phyloP scores from a whole-genome alignment of 177 flowering plant species.

The Vitis hybrid region DNA sequence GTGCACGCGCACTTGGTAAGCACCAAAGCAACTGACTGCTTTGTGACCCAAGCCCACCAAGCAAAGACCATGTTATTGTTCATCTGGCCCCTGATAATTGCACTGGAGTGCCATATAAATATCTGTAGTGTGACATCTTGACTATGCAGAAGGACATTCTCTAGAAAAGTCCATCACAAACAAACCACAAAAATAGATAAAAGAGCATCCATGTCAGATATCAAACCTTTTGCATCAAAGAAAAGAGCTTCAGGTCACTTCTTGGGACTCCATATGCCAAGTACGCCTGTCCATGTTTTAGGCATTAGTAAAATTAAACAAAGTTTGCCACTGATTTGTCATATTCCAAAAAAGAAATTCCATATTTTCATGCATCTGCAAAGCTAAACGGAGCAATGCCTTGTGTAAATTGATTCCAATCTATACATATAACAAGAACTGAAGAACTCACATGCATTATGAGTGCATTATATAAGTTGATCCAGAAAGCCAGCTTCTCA shows the following conservation, averaged over 20 bases:
- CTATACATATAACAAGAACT: not conserved
- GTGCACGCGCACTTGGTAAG: too few relatives aligned
- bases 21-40: too few relatives aligned
- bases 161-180: too few relatives aligned
- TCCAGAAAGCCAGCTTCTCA: conserved; percentile 88
- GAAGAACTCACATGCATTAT: conserved; percentile 69
- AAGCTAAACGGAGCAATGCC: not conserved
- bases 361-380: not conserved
- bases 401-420: not conserved
- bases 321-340: too few relatives aligned
- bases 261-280: conserved; percentile 85
- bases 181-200: not conserved
- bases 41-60: too few relatives aligned
- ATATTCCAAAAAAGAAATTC: not conserved
- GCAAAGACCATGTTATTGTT: too few relatives aligned
- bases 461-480: conserved; percentile 79
- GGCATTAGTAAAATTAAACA: conserved; percentile 1
- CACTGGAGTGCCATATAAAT: too few relatives aligned
- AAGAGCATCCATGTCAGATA: not conserved
- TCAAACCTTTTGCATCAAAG: conserved; percentile 79
- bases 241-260: conserved; percentile 73
- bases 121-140: too few relatives aligned
- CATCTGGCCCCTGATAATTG: too few relatives aligned
- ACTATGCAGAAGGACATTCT: too few relatives aligned
- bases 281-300: conserved; percentile 51